Evolutionary conservation across 2,329 filamentous ascomycete genomes (phyloP).

Genomic region (Trichoderma asperellum): DNA sequence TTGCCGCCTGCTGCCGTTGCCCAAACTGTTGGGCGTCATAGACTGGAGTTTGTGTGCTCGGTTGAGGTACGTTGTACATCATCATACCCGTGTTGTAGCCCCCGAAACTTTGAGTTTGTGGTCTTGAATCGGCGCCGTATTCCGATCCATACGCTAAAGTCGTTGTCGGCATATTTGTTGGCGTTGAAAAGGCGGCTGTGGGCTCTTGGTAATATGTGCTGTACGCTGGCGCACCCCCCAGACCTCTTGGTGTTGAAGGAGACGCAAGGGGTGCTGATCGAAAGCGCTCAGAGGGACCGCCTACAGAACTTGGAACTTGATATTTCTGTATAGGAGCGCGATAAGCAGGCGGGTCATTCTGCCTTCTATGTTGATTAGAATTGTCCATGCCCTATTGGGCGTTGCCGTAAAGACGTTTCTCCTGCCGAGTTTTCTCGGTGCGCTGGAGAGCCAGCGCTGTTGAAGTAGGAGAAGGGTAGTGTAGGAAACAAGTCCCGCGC

Average conservation of each 20-base stretch:
- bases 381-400: slow-evolving; percentile 30
- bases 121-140: slow-evolving; percentile 66
- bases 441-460: slow-evolving; percentile 13
- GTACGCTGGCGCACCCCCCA: slow-evolving; percentile 62
- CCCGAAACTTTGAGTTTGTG: slow-evolving; percentile 58
- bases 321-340: slow-evolving; percentile 61
- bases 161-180: slow-evolving; percentile 59
- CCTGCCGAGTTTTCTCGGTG: slow-evolving; percentile 15
- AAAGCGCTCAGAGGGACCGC: slow-evolving; percentile 48
- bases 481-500: slow-evolving; percentile 3
- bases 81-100: slow-evolving; percentile 67
- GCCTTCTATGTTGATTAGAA: slow-evolving; percentile 28
- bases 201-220: slow-evolving; percentile 63
- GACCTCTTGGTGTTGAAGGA: slow-evolving; percentile 51
- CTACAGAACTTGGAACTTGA: slow-evolving; percentile 52
- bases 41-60: slow-evolving; percentile 63
- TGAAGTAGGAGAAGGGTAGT: slow-evolving; percentile 15
- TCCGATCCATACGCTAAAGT: slow-evolving; percentile 64
- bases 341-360: slow-evolving; percentile 55
- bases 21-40: slow-evolving; percentile 81
- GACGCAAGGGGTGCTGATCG: slow-evolving; percentile 55
- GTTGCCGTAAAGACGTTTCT: slow-evolving; percentile 9
- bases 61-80: slow-evolving; percentile 78
- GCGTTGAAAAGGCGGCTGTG: slow-evolving; percentile 55
- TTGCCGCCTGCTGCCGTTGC: slow-evolving; percentile 72